Evolutionary conservation across 345 rosid genomes (phyloP), one percentile per base, ranked within the genome.

Genomic region (Erodium maritimum): DNA sequence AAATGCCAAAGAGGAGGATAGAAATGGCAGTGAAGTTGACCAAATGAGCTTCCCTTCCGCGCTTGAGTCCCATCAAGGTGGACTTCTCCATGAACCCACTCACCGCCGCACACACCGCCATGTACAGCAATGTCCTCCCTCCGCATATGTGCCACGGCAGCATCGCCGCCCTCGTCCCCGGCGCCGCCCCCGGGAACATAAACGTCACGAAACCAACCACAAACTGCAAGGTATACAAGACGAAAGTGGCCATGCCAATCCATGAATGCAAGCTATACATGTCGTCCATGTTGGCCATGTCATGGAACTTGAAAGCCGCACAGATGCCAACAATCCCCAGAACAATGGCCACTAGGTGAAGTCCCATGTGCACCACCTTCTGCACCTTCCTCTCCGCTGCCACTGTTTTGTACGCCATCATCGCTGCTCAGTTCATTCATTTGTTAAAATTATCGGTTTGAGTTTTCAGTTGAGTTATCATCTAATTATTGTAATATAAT

Each of bases 51-150:
- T 93, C 95, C 14, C 57, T 55, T 10, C 48, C 55, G 48, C 58
- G 62, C 50, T 53, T 52, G 1, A 61, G 70, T 1, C 50, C 4
- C 69, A 69, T 5, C 59, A 71, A 67, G 3, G 78, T 64, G 22
- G 78, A 57, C 67, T 80, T 74, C 75, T 85, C 69, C 69, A 81
- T 79, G 33, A 93, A 66, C 23, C 96, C 99, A 2, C 95, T 93
- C 7, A 93, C 72, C 12, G 97, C 95, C n/a, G 97, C 70, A 14
- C 79, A 82, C 48, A 85, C 61, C 3, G 85, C 83, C 96, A 85
- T 87, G 75, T 70, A 82, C 0, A 93, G 24, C 8, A 93, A 68
- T 8, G 82, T 80, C 69, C 91, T 81, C 7, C 97, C 99, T 0
- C 79, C 82, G 16, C 81, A 72, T 3, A 89, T 48, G 65, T 42